Percentiles rank a stretch among this genome's conserved stretches.
These are phyloP conservation scores for Rhizopogon rudus DNA, from an alignment of 768 basidiomycete genomes.

Conservation along the genomic window DNA sequence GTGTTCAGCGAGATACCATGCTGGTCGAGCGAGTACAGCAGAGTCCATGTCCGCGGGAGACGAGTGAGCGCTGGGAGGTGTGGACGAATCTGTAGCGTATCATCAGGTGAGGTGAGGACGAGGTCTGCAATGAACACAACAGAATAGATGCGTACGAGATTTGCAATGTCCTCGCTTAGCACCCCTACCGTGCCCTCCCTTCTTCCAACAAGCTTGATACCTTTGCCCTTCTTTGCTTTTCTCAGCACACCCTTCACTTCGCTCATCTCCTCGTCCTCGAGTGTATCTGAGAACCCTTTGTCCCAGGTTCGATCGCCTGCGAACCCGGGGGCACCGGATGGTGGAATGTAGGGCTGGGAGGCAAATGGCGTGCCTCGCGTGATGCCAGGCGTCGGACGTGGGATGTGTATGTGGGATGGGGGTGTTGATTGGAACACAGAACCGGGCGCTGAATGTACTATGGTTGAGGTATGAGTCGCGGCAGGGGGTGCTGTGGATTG, in stretches of 20 bases:
- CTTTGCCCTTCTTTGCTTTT: constrained; percentile 19
- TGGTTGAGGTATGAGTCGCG: constrained; percentile 3
- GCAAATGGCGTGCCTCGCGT: constrained; percentile 52
- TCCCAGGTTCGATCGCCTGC: constrained; percentile 65
- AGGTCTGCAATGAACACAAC: neutral
- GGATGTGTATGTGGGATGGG: neutral
- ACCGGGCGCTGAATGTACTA: constrained; percentile 5
- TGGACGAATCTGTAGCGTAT: constrained; percentile 51
- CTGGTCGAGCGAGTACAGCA: constrained; percentile 89
- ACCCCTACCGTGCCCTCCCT: constrained; percentile 50
- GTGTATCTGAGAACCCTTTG: constrained; percentile 50
- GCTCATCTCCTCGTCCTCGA: constrained; percentile 36
- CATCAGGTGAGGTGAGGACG: neutral
- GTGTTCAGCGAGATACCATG: constrained; percentile 92
- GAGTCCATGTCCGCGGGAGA: constrained; percentile 66
- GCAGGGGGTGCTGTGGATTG: constrained; percentile 7
- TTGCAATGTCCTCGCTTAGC: constrained; percentile 48
- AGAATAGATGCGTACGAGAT: constrained; percentile 42
- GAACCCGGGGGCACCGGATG: constrained; percentile 76
- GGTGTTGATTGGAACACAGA: constrained; percentile 11
- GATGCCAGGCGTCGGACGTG: constrained; percentile 9
- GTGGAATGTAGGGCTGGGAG: constrained; percentile 37
- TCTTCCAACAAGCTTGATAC: constrained; percentile 50
- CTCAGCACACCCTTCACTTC: constrained; percentile 45
- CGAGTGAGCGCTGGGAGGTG: constrained; percentile 71